Base-by-base conservation (phyloP, 768 basidiomycete species). In the Calocera cornea region DNA sequence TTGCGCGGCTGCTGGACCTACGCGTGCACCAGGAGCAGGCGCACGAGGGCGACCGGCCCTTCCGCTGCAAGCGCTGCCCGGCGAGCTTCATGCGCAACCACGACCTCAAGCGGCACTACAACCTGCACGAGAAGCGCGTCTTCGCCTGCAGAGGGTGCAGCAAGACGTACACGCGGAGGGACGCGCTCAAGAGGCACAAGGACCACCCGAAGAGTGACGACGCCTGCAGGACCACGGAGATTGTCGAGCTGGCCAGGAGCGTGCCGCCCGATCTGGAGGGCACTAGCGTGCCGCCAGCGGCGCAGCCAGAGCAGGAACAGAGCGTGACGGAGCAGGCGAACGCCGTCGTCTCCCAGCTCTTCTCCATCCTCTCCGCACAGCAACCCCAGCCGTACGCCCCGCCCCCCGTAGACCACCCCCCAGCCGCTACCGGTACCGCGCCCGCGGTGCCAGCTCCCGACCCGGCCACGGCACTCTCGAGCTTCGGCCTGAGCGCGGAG, bases 1-100 rank as follows among this genome's bases (percentile, higher is more conserved):
- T 92, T 74, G 82, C 84, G 54, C 84, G 86, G 12, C 79, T 89
- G 14, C 87, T 85, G 75, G 83, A 79, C 70, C 81, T 92, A 8
- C 87, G 89, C 3, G 81, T 84, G 1, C 90, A 92, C 75, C 84
- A 88, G 72, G 44, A 47, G 44, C 85, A 84, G 41, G 75, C 83
- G 34, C 89, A 90, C 71, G 79, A 86, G 2, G 81, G 90, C 40
- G 88, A 87, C 2, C 54, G 77, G 74, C 64, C 87, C 84, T 73
- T 83, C 87, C 1, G 85, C 80, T 71, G 78, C 78, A 64, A 75
- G 90, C 65, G 31, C 2, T 70, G 71, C 41, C 49, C 68, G 24
- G 64, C 67, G 38, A 29, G 69, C 38, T 68, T 69, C 54, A 60
- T 67, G 27, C 66, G 66, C 22, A 54, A 64, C 33, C 70, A 72